phyloP scores from a whole-genome alignment of 2,329 filamentous ascomycete species.

The Fonsecaea erecta region DNA sequence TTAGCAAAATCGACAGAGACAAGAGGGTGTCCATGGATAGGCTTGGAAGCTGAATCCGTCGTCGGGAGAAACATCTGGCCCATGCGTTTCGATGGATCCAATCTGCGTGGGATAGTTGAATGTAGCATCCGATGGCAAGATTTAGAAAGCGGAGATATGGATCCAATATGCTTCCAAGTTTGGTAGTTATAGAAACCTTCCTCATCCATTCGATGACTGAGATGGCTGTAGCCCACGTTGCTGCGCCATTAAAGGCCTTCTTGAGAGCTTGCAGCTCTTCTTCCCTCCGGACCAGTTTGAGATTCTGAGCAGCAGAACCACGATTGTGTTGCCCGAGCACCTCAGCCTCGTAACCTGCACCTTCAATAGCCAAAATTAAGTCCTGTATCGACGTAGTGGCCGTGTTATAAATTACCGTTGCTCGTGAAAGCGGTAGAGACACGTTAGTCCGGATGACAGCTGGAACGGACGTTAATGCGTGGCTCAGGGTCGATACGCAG shows the following conservation, averaged over 20 bases:
- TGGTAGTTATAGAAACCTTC: background rate
- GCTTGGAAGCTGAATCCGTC: background rate
- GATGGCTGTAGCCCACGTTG: conserved; percentile 18
- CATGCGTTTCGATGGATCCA: conserved; percentile 31
- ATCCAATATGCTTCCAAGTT: background rate
- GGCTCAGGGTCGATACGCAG: conserved; percentile 21
- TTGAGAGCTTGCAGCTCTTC: conserved; percentile 22
- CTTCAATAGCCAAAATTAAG: conserved; percentile 21
- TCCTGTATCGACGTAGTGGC: conserved; percentile 8
- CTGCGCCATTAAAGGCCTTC: conserved; percentile 24
- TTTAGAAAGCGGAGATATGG: background rate
- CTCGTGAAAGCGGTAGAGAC: conserved; percentile 22
- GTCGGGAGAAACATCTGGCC: conserved; percentile 7
- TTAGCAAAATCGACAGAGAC: conserved; percentile 23
- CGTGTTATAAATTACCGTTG: conserved; percentile 23
- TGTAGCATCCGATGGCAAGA: conserved; percentile 15
- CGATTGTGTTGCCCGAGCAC: conserved; percentile 2
- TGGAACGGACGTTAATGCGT: conserved; percentile 9
- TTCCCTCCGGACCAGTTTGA: conserved; percentile 15
- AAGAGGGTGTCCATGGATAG: conserved; percentile 29
- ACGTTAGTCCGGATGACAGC: conserved; percentile 18
- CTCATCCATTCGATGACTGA: conserved; percentile 16
- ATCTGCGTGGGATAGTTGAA: conserved; percentile 15
- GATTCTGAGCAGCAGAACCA: conserved; percentile 17
- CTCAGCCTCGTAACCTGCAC: conserved; percentile 24